Base-by-base conservation (phyloP, 352 stramenopile genomes). In the Phytophthora sojae region DNA sequence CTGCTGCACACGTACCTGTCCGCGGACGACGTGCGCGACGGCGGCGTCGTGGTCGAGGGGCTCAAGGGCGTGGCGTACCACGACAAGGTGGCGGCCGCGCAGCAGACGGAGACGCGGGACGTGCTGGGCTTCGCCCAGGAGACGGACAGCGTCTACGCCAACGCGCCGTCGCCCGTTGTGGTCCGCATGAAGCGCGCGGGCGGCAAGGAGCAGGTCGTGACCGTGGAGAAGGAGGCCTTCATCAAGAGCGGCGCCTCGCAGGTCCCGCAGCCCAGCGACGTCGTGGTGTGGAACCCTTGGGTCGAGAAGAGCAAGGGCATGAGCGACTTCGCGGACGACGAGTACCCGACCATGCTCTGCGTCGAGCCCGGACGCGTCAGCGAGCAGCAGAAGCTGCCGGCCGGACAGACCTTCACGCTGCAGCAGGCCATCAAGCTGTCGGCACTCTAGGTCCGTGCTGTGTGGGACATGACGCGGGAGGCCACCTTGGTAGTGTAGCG, bases 211-310 rank as follows among this genome's bases (percentile, higher is more conserved):
- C 84, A 77, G 71, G 75, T 91, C 23, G 83, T 95, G 67, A 92
- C 82, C 4, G 87, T 96, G 57, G 84, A 92, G 45, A 96, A 95
- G 73, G 50, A 73, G 51, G 84, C 86, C 6, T 85, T 89, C 51
- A 61, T 95, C 39, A 82, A 89, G 59, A 72, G 66, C 32, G 78
- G 81, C 32, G 64, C 73, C 19, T 62, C 67, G 53, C 53, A 75
- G 45, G 57, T 63, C 35, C 19, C 62, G 21, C 77, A 89, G 64
- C 58, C 73, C 25, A 90, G 77, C 56, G 93, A 98, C 69, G 82
- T 83, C n/a, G 94, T 99, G 15, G 89, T 98, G 30, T 98, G 94
- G 95, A 98, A 98, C 88, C 97, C 96, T 42, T 97, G 94, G 81
- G 79, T 91, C 45, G 88, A 95, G 52, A 99, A 99, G 75, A 92